Evolutionary conservation across 2,329 filamentous ascomycete species (phyloP).

Genomic region (Zymoseptoria passerinii): DNA sequence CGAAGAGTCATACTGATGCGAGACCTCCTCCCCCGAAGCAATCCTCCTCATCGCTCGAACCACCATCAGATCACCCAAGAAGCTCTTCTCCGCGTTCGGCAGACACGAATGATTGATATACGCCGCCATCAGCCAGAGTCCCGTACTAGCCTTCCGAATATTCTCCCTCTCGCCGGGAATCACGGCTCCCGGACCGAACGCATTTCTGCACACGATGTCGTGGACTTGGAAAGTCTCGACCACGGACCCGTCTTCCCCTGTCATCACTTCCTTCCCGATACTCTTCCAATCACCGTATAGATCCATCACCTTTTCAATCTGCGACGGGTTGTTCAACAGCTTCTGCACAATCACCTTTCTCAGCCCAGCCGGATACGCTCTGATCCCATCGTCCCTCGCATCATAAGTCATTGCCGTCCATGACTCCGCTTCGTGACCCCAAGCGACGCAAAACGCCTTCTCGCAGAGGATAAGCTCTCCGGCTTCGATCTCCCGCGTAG

Average conservation of each 20-base stretch:
- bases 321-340: slow-evolving; percentile 34
- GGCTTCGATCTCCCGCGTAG: slow-evolving; percentile 28
- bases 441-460: slow-evolving; percentile 18
- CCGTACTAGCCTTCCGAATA: slow-evolving; percentile 24
- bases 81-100: slow-evolving; percentile 40
- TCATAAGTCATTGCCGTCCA: slow-evolving; percentile 41
- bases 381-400: slow-evolving; percentile 16
- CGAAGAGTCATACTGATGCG: slow-evolving; percentile 21
- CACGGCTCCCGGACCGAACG: slow-evolving; percentile 25
- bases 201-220: slow-evolving; percentile 36
- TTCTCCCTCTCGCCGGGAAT: neutral
- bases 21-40: slow-evolving; percentile 39
- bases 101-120: slow-evolving; percentile 48
- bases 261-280: slow-evolving; percentile 7
- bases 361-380: slow-evolving; percentile 17
- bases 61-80: slow-evolving; percentile 49
- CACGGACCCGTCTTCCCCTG: slow-evolving; percentile 30
- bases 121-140: slow-evolving; percentile 44
- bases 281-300: slow-evolving; percentile 11
- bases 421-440: slow-evolving; percentile 14
- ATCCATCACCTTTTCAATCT: slow-evolving; percentile 17
- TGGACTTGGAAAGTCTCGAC: slow-evolving; percentile 34
- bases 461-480: slow-evolving; percentile 38
- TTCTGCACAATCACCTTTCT: slow-evolving; percentile 31
- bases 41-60: slow-evolving; percentile 42